phyloP scores from a whole-genome alignment of 306 rosid species.

The Lupinus albus region DNA sequence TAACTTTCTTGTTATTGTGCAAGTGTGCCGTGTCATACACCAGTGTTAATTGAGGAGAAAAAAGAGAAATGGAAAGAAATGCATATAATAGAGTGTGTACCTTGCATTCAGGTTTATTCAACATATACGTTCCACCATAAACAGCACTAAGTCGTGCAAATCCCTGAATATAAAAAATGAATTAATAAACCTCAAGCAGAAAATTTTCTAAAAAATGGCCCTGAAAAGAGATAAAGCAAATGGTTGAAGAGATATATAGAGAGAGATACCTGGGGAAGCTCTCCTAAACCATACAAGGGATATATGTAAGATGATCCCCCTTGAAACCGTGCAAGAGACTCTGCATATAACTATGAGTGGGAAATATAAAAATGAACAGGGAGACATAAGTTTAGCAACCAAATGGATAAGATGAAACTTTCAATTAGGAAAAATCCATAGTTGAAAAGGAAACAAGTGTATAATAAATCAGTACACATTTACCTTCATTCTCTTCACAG shows the following conservation, averaged over 20 bases:
- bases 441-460: conserved; percentile 18
- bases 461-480: conserved; percentile 31
- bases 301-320: conserved; percentile 99
- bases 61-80: not conserved
- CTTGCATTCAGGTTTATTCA: conserved; percentile 98
- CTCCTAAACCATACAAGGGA: conserved; percentile 97
- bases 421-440: conserved; percentile 24
- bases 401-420: conserved; percentile 30
- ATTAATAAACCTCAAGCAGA: conserved; percentile 15
- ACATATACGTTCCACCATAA: conserved; percentile 97
- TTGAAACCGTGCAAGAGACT: conserved; percentile 95
- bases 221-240: conserved; percentile 22
- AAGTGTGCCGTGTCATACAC: conserved; percentile 1
- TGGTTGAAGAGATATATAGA: not conserved
- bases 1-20: not conserved
- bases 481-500: conserved; percentile 96
- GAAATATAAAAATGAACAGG: conserved; percentile 30
- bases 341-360: conserved; percentile 75
- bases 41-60: not conserved
- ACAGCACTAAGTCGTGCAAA: conserved; percentile 99
- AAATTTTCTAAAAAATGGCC: conserved; percentile 9
- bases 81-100: conserved; percentile 42
- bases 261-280: conserved; percentile 90
- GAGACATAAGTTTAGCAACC: conserved; percentile 21
- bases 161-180: conserved; percentile 53